Base-by-base conservation (phyloP, 768 basidiomycete genomes). In the Tylopilus vinaceipallidus region DNA sequence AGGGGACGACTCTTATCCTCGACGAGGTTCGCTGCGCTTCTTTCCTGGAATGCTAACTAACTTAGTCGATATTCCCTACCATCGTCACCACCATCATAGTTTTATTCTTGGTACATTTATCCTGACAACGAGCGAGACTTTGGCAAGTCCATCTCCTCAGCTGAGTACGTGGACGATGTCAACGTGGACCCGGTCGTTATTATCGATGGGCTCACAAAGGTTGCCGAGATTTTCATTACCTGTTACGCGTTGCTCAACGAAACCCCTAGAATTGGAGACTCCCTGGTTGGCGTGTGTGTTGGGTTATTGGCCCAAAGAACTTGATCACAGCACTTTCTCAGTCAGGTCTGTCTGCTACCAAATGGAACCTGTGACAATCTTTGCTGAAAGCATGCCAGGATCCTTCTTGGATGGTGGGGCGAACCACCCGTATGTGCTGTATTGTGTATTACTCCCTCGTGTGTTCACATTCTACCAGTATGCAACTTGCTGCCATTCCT, bases 61-160 rank as follows among this genome's bases (percentile, higher is more conserved):
- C 38, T 42, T 40, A 47, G 41, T 27, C n/a, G 11, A 29, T 13
- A n/a, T 23, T 30, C 11, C 20, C 32, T 1, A 32, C 32, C 4
- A 3, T 27, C 13, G 14, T 2, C 3, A 13, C 17, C 24, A 16
- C 17, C 10, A 16, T 36, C 40, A 14, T 55, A 95, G 85, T 93
- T 95, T 69, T 95, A 97, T 63, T 91, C 89, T 10, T 95, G 93
- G 91, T 95, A 95, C 66, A 86, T 92, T 46, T 95, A 95, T 65
- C 90, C 86, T 11, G 89, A 95, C 38, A 69, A 81, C 49, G 82
- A 82, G 12, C 73, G 76, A 45, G 88, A 92, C 52, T 77, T 77
- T 49, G 93, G 92, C 14, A 81, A 83, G 53, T 85, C 88, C 9
- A 66, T 95, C 24, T 92, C 89, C 9, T 88, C 88, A 0, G 93